Percentiles rank a stretch among this genome's conserved stretches.
Conservation (phyloP, 768 basidiomycete species). For the Trametes coccinea region DNA sequence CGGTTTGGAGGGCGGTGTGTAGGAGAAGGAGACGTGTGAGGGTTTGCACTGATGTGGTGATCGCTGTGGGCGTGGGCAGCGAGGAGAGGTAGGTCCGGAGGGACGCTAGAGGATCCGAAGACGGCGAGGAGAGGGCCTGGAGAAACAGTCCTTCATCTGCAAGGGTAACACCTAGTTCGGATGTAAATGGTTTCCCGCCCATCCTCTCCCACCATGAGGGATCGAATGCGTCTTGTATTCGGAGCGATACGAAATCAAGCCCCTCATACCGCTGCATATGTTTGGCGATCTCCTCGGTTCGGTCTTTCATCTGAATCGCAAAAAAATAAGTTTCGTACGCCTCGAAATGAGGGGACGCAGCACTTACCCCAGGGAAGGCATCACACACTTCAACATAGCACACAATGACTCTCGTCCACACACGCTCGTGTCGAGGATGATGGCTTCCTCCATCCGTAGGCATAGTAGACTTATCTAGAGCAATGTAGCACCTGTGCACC, state of each 20-base stretch:
- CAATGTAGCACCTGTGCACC: conserved; percentile 51
- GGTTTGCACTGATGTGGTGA: conserved; percentile 55
- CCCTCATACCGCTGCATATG: conserved; percentile 49
- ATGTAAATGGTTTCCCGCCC: conserved; percentile 33
- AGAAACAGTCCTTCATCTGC: conserved; percentile 49
- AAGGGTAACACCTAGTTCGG: conserved; percentile 46
- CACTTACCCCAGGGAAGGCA: conserved; percentile 61
- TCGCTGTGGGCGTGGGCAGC: conserved; percentile 74
- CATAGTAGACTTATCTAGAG: conserved; percentile 28
- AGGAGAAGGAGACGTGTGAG: conserved; percentile 70
- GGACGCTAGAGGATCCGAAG: conserved; percentile 30
- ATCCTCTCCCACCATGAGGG: conserved; percentile 60
- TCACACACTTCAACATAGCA: conserved; percentile 72
- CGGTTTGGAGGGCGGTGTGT: conserved; percentile 56
- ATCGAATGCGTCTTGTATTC: conserved; percentile 77
- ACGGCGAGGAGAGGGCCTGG: conserved; percentile 15
- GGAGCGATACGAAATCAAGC: conserved; percentile 61
- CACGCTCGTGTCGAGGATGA: conserved; percentile 61
- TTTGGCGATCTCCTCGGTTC: conserved; percentile 50
- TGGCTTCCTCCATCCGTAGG: conserved; percentile 55
- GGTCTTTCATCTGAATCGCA: conserved; percentile 60
- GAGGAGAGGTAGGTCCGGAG: conserved; percentile 57
- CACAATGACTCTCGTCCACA: conserved; percentile 63
- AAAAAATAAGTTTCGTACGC: too few species aligned
- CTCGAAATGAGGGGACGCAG: too few species aligned